phyloP scores from a whole-genome alignment of 129 eudicot species.

The Scalesia atractyloides region DNA sequence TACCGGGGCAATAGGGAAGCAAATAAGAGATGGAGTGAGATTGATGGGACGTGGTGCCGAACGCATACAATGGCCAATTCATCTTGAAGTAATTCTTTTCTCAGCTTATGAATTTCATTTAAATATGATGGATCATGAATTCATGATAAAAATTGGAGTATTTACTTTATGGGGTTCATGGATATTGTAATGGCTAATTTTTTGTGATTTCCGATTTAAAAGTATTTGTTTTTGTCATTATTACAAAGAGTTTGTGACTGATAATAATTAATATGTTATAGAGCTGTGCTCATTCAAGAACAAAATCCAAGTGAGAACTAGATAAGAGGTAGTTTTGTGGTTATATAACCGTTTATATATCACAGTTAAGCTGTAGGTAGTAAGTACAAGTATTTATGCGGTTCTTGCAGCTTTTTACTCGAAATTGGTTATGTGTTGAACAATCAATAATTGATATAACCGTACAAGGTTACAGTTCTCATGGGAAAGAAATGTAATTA shows the following conservation, averaged over 20 bases:
- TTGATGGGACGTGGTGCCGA: conserved; percentile 97
- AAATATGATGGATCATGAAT: neutral
- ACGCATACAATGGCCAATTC: conserved; percentile 87
- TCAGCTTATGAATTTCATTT: neutral
- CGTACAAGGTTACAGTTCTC: neutral
- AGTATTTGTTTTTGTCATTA: no score
- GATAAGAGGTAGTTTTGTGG: neutral
- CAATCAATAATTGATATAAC: neutral
- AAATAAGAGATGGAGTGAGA: conserved; percentile 87
- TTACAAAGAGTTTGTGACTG: neutral
- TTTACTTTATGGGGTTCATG: neutral
- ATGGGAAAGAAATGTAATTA: neutral
- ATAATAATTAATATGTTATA: neutral
- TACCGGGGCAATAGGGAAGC: conserved; percentile 93
- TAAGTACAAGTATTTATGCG: no score
- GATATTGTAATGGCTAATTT: neutral
- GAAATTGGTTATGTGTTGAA: no score
- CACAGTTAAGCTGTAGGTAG: no score
- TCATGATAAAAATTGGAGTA: neutral
- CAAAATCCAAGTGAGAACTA: no score
- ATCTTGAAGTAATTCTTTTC: conserved; percentile 68
- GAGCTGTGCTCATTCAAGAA: no score
- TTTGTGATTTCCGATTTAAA: neutral
- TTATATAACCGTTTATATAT: neutral
- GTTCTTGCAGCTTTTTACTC: no score